phyloP scores from a whole-genome alignment of 208 protist species.

The Acanthamoeba sp. region DNA sequence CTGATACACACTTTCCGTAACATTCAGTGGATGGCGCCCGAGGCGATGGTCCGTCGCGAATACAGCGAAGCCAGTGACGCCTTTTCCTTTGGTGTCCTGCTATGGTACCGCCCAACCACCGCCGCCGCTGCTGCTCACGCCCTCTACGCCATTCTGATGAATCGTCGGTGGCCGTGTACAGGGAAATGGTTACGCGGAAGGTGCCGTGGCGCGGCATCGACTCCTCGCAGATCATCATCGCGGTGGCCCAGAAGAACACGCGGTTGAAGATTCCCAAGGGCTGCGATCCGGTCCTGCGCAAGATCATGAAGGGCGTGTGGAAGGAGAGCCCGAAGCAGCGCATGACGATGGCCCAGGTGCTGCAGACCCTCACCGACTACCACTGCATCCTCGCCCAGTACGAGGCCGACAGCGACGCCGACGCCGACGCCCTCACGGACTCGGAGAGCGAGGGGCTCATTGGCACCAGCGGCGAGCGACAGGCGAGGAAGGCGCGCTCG shows the following conservation, averaged over 20 bases:
- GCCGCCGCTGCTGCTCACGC: no score
- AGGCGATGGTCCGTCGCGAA: conserved; percentile 11
- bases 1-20: background rate
- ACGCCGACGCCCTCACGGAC: background rate
- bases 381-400: conserved; percentile 35
- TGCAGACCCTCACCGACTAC: conserved; percentile 43
- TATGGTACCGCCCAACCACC: background rate
- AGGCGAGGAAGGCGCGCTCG: no score
- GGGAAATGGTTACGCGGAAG: conserved; percentile 63
- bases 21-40: conserved; percentile 70
- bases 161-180: background rate
- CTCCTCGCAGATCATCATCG: conserved; percentile 58
- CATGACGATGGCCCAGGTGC: conserved; percentile 37
- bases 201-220: conserved; percentile 47
- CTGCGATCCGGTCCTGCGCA: conserved; percentile 56
- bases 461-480: background rate
- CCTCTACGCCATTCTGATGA: no score
- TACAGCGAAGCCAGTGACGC: conserved; percentile 66
- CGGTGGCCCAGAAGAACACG: conserved; percentile 65
- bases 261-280: conserved; percentile 65
- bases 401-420: background rate
- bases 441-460: background rate
- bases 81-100: conserved; percentile 68
- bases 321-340: conserved; percentile 51
- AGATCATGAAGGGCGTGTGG: conserved; percentile 56